These are phyloP conservation scores for Maudiozyma saulgeensis DNA, from an alignment of 805 yeast genomes.

Conservation along the genomic window DNA sequence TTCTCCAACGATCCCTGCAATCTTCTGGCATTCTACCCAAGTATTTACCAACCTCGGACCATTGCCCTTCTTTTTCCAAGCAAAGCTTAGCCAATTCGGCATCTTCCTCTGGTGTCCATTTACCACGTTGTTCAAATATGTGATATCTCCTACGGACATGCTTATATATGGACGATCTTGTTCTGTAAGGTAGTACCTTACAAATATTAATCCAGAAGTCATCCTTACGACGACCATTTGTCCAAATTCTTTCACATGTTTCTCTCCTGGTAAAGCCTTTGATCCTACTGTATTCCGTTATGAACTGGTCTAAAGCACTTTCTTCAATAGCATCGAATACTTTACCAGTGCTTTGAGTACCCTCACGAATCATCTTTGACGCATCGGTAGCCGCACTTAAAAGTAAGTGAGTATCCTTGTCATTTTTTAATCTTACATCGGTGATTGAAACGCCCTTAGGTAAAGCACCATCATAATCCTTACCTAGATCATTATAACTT, in stretches of 20 bases:
- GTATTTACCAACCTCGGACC: constrained; percentile 75
- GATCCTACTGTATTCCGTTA: constrained; percentile 56
- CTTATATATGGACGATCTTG: constrained; percentile 83
- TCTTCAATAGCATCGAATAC: constrained; percentile 41
- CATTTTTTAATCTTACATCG: constrained; percentile 9
- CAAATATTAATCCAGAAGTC: constrained; percentile 82
- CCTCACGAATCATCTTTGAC: constrained; percentile 23
- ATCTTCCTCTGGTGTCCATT: constrained; percentile 84
- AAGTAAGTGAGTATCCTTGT: constrained; percentile 34
- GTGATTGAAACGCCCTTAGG: constrained; percentile 17
- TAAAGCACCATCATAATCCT: constrained; percentile 15
- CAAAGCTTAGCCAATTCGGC: constrained; percentile 52
- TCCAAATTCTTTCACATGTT: constrained; percentile 82
- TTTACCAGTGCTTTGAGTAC: constrained; percentile 28
- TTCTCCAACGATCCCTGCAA: constrained; percentile 94
- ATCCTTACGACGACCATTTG: constrained; percentile 74
- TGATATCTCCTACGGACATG: constrained; percentile 88
- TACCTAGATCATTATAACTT: constrained; percentile 11
- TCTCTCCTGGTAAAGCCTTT: constrained; percentile 55
- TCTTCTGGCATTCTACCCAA: constrained; percentile 96
- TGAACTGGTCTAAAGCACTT: constrained; percentile 62
- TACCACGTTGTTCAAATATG: constrained; percentile 77
- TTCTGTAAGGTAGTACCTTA: constrained; percentile 70
- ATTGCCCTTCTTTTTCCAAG: constrained; percentile 62
- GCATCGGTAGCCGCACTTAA: constrained; percentile 38